Evolutionary conservation across 129 eudicot genomes (phyloP), one percentile per base, ranked within the genome.

Genomic region (Cynara cardunculus): DNA sequence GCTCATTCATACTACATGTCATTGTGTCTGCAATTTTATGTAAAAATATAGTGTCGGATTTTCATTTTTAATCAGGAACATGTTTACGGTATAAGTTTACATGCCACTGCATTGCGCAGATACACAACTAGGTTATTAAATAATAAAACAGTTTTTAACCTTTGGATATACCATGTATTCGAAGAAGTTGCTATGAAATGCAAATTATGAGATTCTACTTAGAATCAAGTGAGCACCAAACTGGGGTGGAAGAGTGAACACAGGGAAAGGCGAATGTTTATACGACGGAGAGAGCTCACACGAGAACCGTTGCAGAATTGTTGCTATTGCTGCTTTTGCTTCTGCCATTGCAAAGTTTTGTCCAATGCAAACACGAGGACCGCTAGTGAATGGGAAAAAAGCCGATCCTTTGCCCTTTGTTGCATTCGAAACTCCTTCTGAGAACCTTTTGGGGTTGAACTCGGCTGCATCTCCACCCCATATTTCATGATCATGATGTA

Each of bases 381-480:
- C 96, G 74, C 87, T 83, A 32, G 90, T 78, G 78, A 91, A 91
- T 0, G 93, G 88, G 41, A 89, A 78, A 74, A 85, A 91, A 16
- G 37, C 26, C 0, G 85, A 76, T 53, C 81, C 80, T 16, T 69
- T 74, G 1, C 88, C 86, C 5, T 80, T 86, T 14, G 91, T 84
- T 30, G 97, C 91, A 31, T 74, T 82, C 1, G 79, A 41, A 13
- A 88, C 67, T 34, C 94, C 97, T 61, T 91, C 78, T 0, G 87
- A 79, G 74, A 91, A 91, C 35, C 94, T 84, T 19, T 88, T 92
- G 19, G 97, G 92, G 16, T 88, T 91, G 83, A 91, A 91, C 65
- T 86, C 87, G 0, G 68, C 59, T 8, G 74, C 92, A 75, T 91
- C 92, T 16, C 78, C 90, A 0, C 94, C 94, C 97, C 97, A 89